Conservation (phyloP, 345 rosid species). For the Sapria himalayana region DNA sequence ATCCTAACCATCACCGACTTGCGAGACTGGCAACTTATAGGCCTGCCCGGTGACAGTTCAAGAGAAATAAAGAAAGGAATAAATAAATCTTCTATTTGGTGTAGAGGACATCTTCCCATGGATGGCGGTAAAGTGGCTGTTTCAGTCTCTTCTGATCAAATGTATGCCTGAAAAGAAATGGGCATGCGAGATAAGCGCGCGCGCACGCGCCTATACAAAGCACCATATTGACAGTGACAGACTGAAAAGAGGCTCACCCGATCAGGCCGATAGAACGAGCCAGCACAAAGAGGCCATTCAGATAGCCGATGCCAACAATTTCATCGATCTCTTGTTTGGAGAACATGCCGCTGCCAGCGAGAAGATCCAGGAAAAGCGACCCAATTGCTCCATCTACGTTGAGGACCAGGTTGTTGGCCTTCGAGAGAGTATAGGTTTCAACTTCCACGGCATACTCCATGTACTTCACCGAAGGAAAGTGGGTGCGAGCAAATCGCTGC, state of each 20-base stretch:
- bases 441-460: slow-evolving; percentile 86
- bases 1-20: no score
- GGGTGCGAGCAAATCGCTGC: slow-evolving; percentile 60
- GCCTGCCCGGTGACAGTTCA: no score
- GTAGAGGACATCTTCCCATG: slow-evolving; percentile 98
- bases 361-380: slow-evolving; percentile 89
- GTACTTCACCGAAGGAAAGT: slow-evolving; percentile 82
- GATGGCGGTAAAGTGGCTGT: slow-evolving; percentile 87
- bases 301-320: slow-evolving; percentile 64
- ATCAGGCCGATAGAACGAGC: slow-evolving; percentile 87
- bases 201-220: no score
- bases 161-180: slow-evolving; percentile 37
- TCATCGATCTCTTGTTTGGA: slow-evolving; percentile 83
- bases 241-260: slow-evolving; percentile 35
- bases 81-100: slow-evolving; percentile 48
- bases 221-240: no score
- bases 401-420: slow-evolving; percentile 69
- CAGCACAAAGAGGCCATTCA: slow-evolving; percentile 81
- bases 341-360: slow-evolving; percentile 85
- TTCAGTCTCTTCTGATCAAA: slow-evolving; percentile 95
- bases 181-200: no score
- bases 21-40: no score
- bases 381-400: slow-evolving; percentile 89
- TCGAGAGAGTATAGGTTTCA: slow-evolving; percentile 67
- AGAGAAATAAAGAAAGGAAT: no score